Percentiles rank a stretch among this genome's conserved stretches.
These are phyloP conservation scores for Butyriboletus loyo DNA, from an alignment of 768 basidiomycete species.

Conservation along the genomic window DNA sequence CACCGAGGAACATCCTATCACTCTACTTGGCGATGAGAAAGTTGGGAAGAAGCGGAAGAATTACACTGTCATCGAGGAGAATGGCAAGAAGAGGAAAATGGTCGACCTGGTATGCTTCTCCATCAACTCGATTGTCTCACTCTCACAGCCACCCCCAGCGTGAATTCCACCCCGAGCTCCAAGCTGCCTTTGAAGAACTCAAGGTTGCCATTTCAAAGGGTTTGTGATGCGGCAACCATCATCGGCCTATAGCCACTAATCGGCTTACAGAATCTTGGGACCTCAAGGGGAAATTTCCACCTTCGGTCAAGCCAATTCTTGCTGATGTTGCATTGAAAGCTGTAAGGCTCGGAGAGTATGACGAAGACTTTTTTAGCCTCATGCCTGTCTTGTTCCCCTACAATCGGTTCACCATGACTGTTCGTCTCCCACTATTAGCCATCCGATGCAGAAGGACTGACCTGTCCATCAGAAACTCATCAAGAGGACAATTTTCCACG, in stretches of 20 bases:
- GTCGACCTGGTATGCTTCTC: slow-evolving; percentile 54
- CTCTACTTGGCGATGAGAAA: slow-evolving; percentile 39
- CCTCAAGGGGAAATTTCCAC: slow-evolving; percentile 88
- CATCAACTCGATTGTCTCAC: not conserved
- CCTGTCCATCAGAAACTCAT: slow-evolving; percentile 71
- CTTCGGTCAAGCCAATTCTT: slow-evolving; percentile 68
- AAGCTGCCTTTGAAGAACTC: slow-evolving; percentile 57
- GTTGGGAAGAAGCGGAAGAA: slow-evolving; percentile 52
- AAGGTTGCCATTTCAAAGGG: slow-evolving; percentile 59
- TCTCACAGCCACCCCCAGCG: slow-evolving; percentile 34
- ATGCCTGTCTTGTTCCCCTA: slow-evolving; percentile 90
- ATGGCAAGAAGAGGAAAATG: slow-evolving; percentile 69
- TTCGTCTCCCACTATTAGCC: slow-evolving; percentile 33
- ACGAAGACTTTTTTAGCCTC: slow-evolving; percentile 86
- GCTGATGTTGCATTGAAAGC: slow-evolving; percentile 73
- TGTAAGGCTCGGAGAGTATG: slow-evolving; percentile 81
- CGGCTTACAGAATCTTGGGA: slow-evolving; percentile 64
- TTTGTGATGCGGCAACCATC: slow-evolving; percentile 16
- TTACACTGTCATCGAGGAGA: slow-evolving; percentile 49
- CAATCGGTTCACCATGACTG: slow-evolving; percentile 92
- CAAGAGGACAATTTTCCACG: slow-evolving; percentile 80
- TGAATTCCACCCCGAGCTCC: slow-evolving; percentile 70
- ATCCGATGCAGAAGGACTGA: slow-evolving; percentile 6
- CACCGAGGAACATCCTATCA: slow-evolving; percentile 51
- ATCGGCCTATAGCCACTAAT: not conserved